Conservation (phyloP, 2,329 filamentous ascomycete genomes). For the Atkinsonella hypoxylon region DNA sequence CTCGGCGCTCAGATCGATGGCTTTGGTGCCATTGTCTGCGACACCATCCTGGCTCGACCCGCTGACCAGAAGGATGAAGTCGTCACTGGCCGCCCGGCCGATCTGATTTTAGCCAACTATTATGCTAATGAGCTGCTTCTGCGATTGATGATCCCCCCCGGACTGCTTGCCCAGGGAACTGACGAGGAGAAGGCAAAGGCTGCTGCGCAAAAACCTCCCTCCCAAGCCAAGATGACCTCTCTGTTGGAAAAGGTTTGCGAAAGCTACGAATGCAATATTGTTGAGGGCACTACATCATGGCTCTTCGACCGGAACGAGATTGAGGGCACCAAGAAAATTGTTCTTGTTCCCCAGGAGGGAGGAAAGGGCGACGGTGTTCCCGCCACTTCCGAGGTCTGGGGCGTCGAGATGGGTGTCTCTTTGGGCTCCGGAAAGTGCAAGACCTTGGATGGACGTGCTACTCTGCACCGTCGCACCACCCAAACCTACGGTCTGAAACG, state of each 20-base stretch:
- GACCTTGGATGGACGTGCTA: conserved; percentile 74
- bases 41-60: conserved; percentile 66
- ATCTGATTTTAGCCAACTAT: conserved; percentile 81
- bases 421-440: conserved; percentile 91
- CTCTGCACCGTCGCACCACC: conserved; percentile 83
- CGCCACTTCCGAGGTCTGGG: conserved; percentile 90
- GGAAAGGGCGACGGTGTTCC: conserved; percentile 83
- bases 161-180: conserved; percentile 66
- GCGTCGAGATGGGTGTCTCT: conserved; percentile 90
- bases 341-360: conserved; percentile 74
- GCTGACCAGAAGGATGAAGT: conserved; percentile 49
- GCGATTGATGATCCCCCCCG: conserved; percentile 83
- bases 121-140: conserved; percentile 94
- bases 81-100: conserved; percentile 66
- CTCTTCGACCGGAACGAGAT: conserved; percentile 95
- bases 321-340: conserved; percentile 95
- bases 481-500: conserved; percentile 91
- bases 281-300: conserved; percentile 98
- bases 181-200: conserved; percentile 96
- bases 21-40: conserved; percentile 90
- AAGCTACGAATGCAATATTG: conserved; percentile 79
- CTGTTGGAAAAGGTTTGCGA: conserved; percentile 87
- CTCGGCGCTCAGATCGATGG: conserved; percentile 98
- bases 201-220: conserved; percentile 66
- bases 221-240: conserved; percentile 75